Base-by-base conservation (phyloP, 2,329 filamentous ascomycete genomes). In the Knufia fluminis region DNA sequence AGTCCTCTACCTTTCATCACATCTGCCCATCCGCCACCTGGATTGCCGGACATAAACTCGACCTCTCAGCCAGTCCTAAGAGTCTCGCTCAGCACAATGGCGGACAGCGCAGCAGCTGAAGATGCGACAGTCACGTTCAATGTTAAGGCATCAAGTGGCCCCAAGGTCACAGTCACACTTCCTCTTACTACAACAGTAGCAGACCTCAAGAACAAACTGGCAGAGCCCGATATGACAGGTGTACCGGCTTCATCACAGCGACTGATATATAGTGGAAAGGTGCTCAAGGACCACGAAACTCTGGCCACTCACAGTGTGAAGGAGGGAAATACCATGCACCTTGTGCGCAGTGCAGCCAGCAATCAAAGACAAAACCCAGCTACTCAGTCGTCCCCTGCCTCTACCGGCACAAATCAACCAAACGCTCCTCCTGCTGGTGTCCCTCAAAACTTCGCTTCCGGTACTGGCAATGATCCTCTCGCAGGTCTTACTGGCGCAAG, bases 341-440 rank as follows among this genome's bases (percentile, higher is more conserved):
- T 98, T 61, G 92, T 98, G 61, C 96, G 94, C 75, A 94, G 89
- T 64, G 91, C 92, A 39, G 86, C 86, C 53, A 96, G 90, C 76
- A 95, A 94, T 61, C 76, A 75, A 54, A 74, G 76, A 50, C 76
- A 78, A 60, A 76, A 75, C 55, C 75, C 73, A 12, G 68, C 77
- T 17, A 71, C 68, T 53, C 74, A 77, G 59, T 66, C 69, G 43
- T 64, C 65, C 49, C 62, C 70, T 19, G 62, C 69, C 9, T 51
- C 63, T 14, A 52, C 62, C 4, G 46, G 62, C 17, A 45, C 63
- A 22, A 70, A 66, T 28, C 24, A 47, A 9, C 47, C 55, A 31
- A 52, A 60, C 23, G 60, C 66, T 23, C 51, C 57, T 22, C 48
- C 50, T 1, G 46, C 60, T 7, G 70, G 69, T 45, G 70, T 74